Base-by-base conservation (phyloP, 805 yeast genomes). In the Ogataea thermomethanolica region DNA sequence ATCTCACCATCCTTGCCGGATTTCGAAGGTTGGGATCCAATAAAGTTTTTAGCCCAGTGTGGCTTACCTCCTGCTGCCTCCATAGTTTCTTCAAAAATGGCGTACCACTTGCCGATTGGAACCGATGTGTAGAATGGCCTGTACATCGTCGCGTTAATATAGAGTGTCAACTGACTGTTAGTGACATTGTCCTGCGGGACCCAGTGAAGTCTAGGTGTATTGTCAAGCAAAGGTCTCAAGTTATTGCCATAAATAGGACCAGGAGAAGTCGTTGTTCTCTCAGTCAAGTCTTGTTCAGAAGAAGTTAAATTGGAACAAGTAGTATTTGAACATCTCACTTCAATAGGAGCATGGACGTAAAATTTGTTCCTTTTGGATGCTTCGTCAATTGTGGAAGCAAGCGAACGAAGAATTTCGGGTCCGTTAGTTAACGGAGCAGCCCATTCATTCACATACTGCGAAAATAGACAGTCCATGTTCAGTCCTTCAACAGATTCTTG, bases 21-120 rank as follows among this genome's bases (percentile, higher is more conserved):
- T 29, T 71, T 75, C 2, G 56, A 57, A 54, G 29, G 46, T 36
- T 47, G 60, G 3, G 75, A 66, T 1, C 95, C 95, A 41, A 85
- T 69, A 61, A 88, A 91, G 63, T 89, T 90, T 70, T 91, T 91
- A 12, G 99, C 99, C 99, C 99, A 91, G 62, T 91, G 99, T 2
- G 99, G 99, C 60, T 81, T 85, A 31, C 99, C 99, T 26, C 84
- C 89, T 22, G 84, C 89, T 21, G 77, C 79, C 36, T 71, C 73
- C 71, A 90, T 69, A 1, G 87, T 76, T 38, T 76, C 75, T 64
- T 91, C 99, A 62, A 91, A 91, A n/a, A 72, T 69, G 35, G 74
- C 74, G 64, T 76, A 91, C 96, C 97, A 91, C 50, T 78, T 73
- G 33, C 76, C 78, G 25, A 88, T 79, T 31, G 84, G 81, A 8